These are phyloP conservation scores for Arachnopeziza araneosa DNA, from an alignment of 2,329 filamentous ascomycete genomes.

Conservation along the genomic window DNA sequence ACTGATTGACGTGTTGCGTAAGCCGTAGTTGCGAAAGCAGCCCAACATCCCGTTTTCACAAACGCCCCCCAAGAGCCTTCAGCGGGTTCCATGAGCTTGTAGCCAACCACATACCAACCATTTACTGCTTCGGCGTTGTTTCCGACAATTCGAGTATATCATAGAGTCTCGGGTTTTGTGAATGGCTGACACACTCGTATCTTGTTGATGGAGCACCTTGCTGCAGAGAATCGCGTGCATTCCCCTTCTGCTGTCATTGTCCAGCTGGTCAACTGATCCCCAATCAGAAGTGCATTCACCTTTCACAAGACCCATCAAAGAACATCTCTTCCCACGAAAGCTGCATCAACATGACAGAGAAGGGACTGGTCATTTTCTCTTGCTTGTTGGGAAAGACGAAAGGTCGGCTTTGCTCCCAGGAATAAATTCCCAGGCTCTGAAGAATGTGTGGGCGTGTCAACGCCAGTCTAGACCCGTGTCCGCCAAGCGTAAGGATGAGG, in stretches of 20 bases:
- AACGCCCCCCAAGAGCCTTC: background rate
- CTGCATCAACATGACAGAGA: background rate
- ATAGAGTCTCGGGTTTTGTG: background rate
- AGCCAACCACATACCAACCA: background rate
- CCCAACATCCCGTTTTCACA: background rate
- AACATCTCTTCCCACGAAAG: background rate
- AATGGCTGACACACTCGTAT: background rate
- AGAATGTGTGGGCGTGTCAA: background rate
- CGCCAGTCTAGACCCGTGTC: constrained; percentile 5
- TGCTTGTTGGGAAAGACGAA: background rate
- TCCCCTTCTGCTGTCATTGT: background rate
- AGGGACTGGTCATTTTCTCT: background rate
- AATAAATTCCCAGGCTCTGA: background rate
- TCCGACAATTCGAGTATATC: background rate
- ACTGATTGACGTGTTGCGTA: background rate
- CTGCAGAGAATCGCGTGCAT: background rate
- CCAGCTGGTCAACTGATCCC: background rate
- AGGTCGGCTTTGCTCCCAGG: background rate
- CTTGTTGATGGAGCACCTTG: background rate
- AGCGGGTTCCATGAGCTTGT: background rate
- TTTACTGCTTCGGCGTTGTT: background rate
- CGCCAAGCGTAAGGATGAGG: constrained; percentile 17
- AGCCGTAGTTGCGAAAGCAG: background rate
- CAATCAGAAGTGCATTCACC: background rate
- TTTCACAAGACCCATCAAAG: background rate